Evolutionary conservation across 2,329 filamentous ascomycete species (phyloP).

Genomic region (Penicillium sclerotigenum): DNA sequence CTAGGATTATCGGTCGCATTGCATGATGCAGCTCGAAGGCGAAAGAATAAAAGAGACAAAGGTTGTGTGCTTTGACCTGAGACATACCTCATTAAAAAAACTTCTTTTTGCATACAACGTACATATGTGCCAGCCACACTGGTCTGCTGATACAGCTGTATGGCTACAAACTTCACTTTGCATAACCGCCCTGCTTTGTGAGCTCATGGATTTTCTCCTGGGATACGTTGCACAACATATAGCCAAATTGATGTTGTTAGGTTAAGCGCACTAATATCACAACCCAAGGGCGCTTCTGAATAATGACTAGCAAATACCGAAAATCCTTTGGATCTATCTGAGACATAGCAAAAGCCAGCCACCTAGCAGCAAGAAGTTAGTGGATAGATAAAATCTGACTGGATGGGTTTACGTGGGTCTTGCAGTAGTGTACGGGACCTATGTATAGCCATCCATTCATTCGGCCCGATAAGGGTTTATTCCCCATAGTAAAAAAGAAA

Average conservation of each 20-base stretch:
- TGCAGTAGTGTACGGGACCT: background rate
- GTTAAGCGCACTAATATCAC: background rate
- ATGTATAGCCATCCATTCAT: background rate
- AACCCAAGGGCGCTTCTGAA: background rate
- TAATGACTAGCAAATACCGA: background rate
- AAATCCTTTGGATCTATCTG: background rate
- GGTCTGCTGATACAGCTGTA: background rate
- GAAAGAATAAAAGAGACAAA: background rate
- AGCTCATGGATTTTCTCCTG: background rate
- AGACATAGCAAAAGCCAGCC: background rate
- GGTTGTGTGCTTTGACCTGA: background rate
- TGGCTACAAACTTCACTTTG: background rate
- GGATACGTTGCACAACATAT: background rate
- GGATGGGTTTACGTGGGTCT: background rate
- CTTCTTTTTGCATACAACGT: background rate
- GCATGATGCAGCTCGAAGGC: background rate
- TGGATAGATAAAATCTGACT: constrained; percentile 2
- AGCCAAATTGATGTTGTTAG: background rate
- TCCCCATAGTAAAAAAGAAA: background rate
- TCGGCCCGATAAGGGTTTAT: constrained; percentile 4
- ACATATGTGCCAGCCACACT: background rate
- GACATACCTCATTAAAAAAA: background rate
- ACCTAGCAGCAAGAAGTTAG: background rate
- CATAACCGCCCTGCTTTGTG: background rate
- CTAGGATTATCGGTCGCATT: background rate